A percentile compares a stretch with the other conserved stretches of the same genome.
Conservation (phyloP, 345 rosid species). For the Stellera chamaejasme region DNA sequence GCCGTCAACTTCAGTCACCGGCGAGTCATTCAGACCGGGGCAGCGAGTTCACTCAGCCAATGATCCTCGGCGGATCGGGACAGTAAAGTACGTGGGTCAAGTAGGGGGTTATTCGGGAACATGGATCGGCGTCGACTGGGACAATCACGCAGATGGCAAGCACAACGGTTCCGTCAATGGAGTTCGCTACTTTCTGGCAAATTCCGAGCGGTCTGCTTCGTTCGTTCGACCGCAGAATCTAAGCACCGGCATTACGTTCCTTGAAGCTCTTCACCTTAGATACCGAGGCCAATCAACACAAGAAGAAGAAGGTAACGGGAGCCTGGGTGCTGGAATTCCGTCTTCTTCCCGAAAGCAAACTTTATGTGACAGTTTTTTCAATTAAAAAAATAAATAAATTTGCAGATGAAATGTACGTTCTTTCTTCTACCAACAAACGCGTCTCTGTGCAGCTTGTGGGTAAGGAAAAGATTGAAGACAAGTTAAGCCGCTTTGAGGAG, state of each 20-base stretch:
- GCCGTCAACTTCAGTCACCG: not conserved
- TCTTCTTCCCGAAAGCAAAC: too few relatives aligned
- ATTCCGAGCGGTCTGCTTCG: slow-evolving; percentile 54
- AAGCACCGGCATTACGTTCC: slow-evolving; percentile 52
- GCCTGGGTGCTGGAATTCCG: not conserved
- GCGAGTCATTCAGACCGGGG: slow-evolving; percentile 33
- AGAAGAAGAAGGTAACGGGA: slow-evolving; percentile 64
- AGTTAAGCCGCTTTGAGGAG: slow-evolving; percentile 69
- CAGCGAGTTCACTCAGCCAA: slow-evolving; percentile 63
- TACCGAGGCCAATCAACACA: slow-evolving; percentile 50
- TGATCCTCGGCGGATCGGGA: slow-evolving; percentile 66
- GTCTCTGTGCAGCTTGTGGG: slow-evolving; percentile 77
- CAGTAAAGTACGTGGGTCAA: slow-evolving; percentile 57
- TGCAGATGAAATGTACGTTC: slow-evolving; percentile 94
- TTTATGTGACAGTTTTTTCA: not conserved
- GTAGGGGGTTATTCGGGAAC: slow-evolving; percentile 57
- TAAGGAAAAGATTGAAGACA: slow-evolving; percentile 70
- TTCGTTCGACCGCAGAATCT: slow-evolving; percentile 60
- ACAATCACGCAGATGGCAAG: slow-evolving; percentile 57
- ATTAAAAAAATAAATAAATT: not conserved
- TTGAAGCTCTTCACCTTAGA: slow-evolving; percentile 64
- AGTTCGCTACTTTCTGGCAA: slow-evolving; percentile 57
- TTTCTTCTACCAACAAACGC: slow-evolving; percentile 64
- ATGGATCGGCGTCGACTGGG: slow-evolving; percentile 94
- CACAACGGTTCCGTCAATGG: slow-evolving; percentile 77